phyloP scores from a whole-genome alignment of 179 eudicot species.

The Spinacia oleracea region DNA sequence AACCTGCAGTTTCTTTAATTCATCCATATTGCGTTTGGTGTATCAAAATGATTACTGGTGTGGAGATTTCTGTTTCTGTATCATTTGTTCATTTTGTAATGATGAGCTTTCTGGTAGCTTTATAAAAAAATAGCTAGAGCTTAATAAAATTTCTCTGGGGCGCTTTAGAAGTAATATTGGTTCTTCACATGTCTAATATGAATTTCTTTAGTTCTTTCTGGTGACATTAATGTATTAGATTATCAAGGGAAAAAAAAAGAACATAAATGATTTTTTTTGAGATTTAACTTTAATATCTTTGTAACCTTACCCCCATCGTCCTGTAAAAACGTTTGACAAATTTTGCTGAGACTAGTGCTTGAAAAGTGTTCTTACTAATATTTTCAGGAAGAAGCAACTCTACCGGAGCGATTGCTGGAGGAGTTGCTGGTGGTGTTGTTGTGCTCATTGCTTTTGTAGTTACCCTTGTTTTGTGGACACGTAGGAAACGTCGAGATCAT shows the following conservation, averaged over 20 bases:
- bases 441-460: constrained; percentile 35
- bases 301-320: background rate
- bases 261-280: too few species aligned
- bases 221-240: too few species aligned
- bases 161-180: background rate
- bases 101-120: background rate
- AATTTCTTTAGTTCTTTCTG: background rate
- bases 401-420: constrained; percentile 47
- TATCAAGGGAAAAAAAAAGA: too few species aligned
- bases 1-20: background rate
- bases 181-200: background rate
- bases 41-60: background rate
- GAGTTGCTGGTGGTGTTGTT: constrained; percentile 41
- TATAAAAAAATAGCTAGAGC: background rate
- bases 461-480: constrained; percentile 35
- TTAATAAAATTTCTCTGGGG: too few species aligned
- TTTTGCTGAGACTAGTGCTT: background rate
- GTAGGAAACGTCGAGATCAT: constrained; percentile 30
- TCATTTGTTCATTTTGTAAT: background rate
- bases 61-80: background rate
- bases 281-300: background rate
- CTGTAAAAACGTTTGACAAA: background rate
- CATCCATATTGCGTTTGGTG: background rate
- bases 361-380: background rate
- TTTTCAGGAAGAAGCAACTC: constrained; percentile 34